phyloP scores from a whole-genome alignment of 2,329 filamentous ascomycete species.

The Cryphonectria radicalis region DNA sequence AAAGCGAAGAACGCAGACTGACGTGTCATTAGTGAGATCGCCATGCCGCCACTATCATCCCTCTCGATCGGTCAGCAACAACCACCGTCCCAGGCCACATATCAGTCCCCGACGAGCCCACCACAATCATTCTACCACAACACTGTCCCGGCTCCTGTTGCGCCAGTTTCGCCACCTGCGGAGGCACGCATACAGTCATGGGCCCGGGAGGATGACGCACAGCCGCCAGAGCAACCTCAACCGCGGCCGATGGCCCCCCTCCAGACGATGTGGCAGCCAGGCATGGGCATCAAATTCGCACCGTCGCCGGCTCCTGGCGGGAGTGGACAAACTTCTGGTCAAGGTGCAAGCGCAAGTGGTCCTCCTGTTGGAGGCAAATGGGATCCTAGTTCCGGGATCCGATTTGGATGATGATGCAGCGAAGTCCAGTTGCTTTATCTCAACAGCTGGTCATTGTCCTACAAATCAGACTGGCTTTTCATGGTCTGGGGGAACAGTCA shows the following conservation, averaged over 20 bases:
- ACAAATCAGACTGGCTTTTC: neutral
- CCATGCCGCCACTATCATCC: slow-evolving; percentile 55
- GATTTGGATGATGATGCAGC: slow-evolving; percentile 51
- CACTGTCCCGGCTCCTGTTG: slow-evolving; percentile 34
- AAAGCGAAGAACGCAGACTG: slow-evolving; percentile 20
- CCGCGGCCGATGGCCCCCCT: slow-evolving; percentile 50
- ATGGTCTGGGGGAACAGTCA: neutral
- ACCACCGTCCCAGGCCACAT: slow-evolving; percentile 33
- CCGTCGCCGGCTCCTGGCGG: slow-evolving; percentile 41
- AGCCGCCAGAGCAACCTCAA: slow-evolving; percentile 59
- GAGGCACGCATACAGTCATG: slow-evolving; percentile 65
- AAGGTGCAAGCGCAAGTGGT: slow-evolving; percentile 26
- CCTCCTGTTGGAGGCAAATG: slow-evolving; percentile 51
- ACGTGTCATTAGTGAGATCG: slow-evolving; percentile 48
- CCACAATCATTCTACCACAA: slow-evolving; percentile 37
- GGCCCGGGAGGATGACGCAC: slow-evolving; percentile 48
- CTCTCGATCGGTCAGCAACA: slow-evolving; percentile 44
- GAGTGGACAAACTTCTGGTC: slow-evolving; percentile 16
- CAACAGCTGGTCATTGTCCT: neutral
- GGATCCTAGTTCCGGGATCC: slow-evolving; percentile 63
- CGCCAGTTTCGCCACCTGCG: slow-evolving; percentile 36
- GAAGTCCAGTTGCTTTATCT: neutral
- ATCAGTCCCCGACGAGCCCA: slow-evolving; percentile 26
- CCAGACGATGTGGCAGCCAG: slow-evolving; percentile 75
- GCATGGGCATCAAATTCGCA: slow-evolving; percentile 80